Conservation (phyloP, 768 basidiomycete species). For the Neoboletus subvelutipes region DNA sequence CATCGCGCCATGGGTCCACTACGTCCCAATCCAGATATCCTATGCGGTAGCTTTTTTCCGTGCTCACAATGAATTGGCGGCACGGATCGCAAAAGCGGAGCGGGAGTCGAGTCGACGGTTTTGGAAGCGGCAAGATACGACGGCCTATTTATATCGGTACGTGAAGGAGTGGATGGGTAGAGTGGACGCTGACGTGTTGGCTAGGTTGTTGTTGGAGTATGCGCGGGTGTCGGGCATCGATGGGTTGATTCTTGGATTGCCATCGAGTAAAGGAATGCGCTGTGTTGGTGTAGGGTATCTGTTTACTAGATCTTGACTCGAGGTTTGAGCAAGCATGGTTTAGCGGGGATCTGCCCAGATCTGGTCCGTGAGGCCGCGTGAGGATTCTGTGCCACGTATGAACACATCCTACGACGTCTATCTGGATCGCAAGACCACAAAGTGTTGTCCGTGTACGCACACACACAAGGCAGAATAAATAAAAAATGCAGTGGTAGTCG, state of each 20-base stretch:
- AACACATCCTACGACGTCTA: neutral
- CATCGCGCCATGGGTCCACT: slow-evolving; percentile 80
- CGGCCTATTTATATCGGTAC: slow-evolving; percentile 58
- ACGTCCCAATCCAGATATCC: slow-evolving; percentile 66
- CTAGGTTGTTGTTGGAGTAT: no score
- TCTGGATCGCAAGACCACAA: neutral
- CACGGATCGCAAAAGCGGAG: slow-evolving; percentile 55
- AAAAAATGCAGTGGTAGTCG: neutral
- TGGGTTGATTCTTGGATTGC: no score
- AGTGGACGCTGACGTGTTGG: slow-evolving; percentile 33
- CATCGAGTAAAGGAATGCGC: no score
- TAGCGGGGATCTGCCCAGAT: neutral
- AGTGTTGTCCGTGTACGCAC: neutral
- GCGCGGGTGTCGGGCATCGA: slow-evolving; percentile 45
- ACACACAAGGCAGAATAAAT: neutral
- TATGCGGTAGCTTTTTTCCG: no score
- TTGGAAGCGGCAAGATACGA: slow-evolving; percentile 64
- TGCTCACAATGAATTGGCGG: no score
- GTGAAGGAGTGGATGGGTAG: slow-evolving; percentile 4
- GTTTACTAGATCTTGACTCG: no score
- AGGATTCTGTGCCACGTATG: no score
- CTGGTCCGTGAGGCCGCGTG: no score
- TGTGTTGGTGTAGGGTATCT: no score
- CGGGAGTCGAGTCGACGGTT: no score
- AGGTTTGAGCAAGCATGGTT: no score